These are phyloP conservation scores for Huntiella decipiens DNA, from an alignment of 2,329 filamentous ascomycete genomes.

Conservation along the genomic window DNA sequence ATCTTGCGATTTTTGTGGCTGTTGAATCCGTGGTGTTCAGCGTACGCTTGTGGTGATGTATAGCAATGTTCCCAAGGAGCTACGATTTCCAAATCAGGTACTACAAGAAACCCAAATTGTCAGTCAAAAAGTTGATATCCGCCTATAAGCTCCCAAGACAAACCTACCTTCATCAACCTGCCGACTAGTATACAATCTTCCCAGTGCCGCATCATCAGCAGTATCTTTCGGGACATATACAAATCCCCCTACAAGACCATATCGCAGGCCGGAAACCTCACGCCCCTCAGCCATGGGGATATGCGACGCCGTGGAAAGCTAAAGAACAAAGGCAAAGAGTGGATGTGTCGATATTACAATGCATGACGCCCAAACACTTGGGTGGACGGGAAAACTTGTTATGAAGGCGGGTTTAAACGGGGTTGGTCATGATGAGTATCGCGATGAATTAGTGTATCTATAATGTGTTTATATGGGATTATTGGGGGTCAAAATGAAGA, in stretches of 20 bases:
- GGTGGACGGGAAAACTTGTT: no score
- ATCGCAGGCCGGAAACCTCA: slow-evolving; percentile 9
- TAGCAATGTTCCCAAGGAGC: slow-evolving; percentile 11
- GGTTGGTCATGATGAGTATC: no score
- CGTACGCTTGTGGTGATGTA: slow-evolving; percentile 2
- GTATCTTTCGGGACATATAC: slow-evolving; percentile 6
- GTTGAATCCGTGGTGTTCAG: no score
- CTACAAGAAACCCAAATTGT: neutral
- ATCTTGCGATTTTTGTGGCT: slow-evolving; percentile 11
- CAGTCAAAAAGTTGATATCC: no score
- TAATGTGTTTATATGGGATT: no score
- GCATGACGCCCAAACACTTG: slow-evolving; percentile 4
- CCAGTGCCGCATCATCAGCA: neutral
- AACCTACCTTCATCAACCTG: slow-evolving; percentile 3
- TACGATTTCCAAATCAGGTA: slow-evolving; percentile 4
- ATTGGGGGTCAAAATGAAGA: no score
- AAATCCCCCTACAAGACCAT: slow-evolving; percentile 7
- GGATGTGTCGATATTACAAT: slow-evolving; percentile 2
- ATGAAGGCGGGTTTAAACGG: no score
- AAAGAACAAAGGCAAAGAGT: slow-evolving; percentile 2
- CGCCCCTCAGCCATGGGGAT: slow-evolving; percentile 9
- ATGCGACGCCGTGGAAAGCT: neutral
- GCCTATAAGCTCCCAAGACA: neutral
- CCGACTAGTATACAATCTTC: slow-evolving; percentile 3
- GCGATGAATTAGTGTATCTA: no score